Evolutionary conservation across 768 basidiomycete species (phyloP), one percentile per base, ranked within the genome.

Genomic region (Amanita jacksonii): DNA sequence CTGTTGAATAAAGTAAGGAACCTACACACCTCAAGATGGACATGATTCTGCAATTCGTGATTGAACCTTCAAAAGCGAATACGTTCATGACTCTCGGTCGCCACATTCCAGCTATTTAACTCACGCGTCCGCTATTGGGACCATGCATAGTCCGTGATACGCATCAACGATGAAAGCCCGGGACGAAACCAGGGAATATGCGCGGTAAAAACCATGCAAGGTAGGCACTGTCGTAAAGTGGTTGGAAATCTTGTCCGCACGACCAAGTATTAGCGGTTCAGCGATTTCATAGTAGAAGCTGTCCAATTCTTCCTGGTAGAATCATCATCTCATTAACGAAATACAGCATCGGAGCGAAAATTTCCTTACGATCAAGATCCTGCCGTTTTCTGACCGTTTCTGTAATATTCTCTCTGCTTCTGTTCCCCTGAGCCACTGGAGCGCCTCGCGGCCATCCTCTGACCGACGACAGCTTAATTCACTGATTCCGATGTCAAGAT

Each of bases 121-220:
- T 60, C 56, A 87, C 84, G 73, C 73, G 63, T 92, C 90, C 24
- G 86, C 86, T 50, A 90, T 73, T 3, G 90, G 88, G 15, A 89
- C 85, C 73, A 94, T 83, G 1, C 83, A 73, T 13, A 92, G 64
- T 5, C 78, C 77, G 57, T 89, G 87, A 56, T 77, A 91, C 5
- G 75, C 70, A 59, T 93, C 90, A 48, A 90, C 76, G 47, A 86
- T 66, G 62, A 93, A 93, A 3, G 87, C 82, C 30, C 90, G 72
- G 3, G 87, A 84, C 3, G 81, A 84, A 40, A 93, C 85, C 25
- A 91, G 70, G 1, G 67, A 64, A 55, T 67, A 74, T 8, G 81
- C 76, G 40, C 69, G 64, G 41, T 67, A 60, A 55, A 81, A 82
- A 0, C 66, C 70, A 33, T 49, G 45, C 45, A 71, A 38, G 4